These are phyloP conservation scores for Russula brevipes DNA, from an alignment of 768 basidiomycete species.

Conservation along the genomic window DNA sequence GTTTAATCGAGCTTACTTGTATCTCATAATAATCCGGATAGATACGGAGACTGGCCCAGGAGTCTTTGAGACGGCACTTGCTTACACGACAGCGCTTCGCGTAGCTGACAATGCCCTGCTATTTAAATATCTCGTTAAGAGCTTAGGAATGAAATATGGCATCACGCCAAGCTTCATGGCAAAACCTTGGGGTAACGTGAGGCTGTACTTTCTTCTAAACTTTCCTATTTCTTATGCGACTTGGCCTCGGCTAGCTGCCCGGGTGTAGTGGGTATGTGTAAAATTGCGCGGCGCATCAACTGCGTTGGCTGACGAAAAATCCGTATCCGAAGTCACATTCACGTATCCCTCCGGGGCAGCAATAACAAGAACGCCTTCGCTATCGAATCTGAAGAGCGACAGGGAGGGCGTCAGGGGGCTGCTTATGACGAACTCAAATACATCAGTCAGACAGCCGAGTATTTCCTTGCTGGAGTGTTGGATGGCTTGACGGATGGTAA, in stretches of 20 bases:
- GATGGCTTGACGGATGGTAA: constrained; percentile 85
- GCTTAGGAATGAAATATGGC: constrained; percentile 82
- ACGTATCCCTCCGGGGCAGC: constrained; percentile 74
- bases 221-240: not conserved
- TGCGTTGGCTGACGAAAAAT: constrained; percentile 6
- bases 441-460: constrained; percentile 78
- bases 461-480: constrained; percentile 91
- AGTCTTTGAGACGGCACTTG: constrained; percentile 80
- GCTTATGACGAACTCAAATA: constrained; percentile 77
- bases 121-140: constrained; percentile 91
- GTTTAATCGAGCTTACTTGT: not conserved
- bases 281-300: not conserved
- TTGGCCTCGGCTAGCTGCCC: constrained; percentile 56
- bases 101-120: constrained; percentile 92
- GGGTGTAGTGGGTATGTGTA: constrained; percentile 82
- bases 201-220: not conserved
- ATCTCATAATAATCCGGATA: constrained; percentile 29
- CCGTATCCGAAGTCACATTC: constrained; percentile 61
- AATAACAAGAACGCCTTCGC: constrained; percentile 79
- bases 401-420: constrained; percentile 63
- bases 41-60: constrained; percentile 94
- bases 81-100: constrained; percentile 69
- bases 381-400: constrained; percentile 52
- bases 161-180: constrained; percentile 98
- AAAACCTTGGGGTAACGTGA: constrained; percentile 88